Base-by-base conservation (phyloP, 2,329 filamentous ascomycete genomes). In the Xylariales sp. region DNA sequence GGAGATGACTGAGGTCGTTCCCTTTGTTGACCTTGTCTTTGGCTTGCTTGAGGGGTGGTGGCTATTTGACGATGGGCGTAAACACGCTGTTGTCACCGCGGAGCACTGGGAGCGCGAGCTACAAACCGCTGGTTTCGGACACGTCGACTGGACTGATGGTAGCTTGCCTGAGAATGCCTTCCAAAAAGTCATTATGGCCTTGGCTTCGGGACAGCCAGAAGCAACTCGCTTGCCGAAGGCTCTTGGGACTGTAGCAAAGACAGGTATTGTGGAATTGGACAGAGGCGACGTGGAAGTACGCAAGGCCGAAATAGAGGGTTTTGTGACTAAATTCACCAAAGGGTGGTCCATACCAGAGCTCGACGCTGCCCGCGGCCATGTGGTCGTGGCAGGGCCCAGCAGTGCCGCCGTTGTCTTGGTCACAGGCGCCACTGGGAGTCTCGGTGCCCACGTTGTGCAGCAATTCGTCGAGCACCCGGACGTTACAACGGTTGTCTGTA, bases 31-130 rank as follows among this genome's bases (percentile, higher is more conserved):
- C 28, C 42, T 65, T 16, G 48, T 60, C 14, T 65, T 62, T 27
- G 64, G 63, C 1, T 44, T 63, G 1, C 47, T 66, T 3, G 58
- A 65, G 15, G 63, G 63, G 3, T 66, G 64, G 63, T 68, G 63
- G 63, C 42, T 58, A 16, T 63, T 61, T 22, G 48, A 57, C 4
- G 62, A 65, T 35, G 60, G 57, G 3, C 50, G n/a, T n/a, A n/a
- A n/a, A n/a, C n/a, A n/a, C n/a, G n/a, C n/a, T n/a, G 55, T 2
- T 41, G 41, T 11, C 52, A 61, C 41, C 51, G 49, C 12, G 6
- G 58, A 12, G 41, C 46, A 4, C 20, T 44, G 9, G 47, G 46
- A 9, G n/a, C 31, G 11, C n/a, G 19, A 3, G 51, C 48, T 4
- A 24, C 43, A 0, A n/a, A n/a, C n/a, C n/a, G 51, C 46, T 2